Evolutionary conservation across 768 basidiomycete genomes (phyloP).

Genomic region (Boletus sensibilis): DNA sequence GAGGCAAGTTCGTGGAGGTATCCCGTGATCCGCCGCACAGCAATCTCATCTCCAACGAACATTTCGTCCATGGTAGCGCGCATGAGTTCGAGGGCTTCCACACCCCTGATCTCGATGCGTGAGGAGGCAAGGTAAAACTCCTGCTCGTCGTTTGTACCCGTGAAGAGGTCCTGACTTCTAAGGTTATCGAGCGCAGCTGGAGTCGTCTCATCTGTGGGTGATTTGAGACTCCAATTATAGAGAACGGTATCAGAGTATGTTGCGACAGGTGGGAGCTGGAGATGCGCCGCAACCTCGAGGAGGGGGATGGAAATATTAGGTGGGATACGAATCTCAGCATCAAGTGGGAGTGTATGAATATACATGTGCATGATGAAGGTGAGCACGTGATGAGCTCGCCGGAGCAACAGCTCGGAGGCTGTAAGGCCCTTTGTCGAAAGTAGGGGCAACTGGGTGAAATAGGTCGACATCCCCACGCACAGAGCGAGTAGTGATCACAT

Average conservation of each 20-base stretch:
- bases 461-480: not conserved
- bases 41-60: conserved; percentile 71
- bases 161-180: conserved; percentile 67
- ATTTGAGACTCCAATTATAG: conserved; percentile 68
- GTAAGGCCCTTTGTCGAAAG: conserved; percentile 47
- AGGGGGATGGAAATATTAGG: conserved; percentile 70
- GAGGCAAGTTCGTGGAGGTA: conserved; percentile 63
- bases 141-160: conserved; percentile 73
- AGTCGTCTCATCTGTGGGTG: conserved; percentile 28
- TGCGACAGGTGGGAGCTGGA: conserved; percentile 82
- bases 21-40: conserved; percentile 56
- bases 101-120: conserved; percentile 83
- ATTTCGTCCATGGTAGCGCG: conserved; percentile 82
- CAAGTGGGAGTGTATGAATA: conserved; percentile 59
- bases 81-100: conserved; percentile 84
- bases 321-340: conserved; percentile 63
- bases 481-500: not conserved
- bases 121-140: conserved; percentile 88
- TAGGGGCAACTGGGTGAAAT: conserved; percentile 48
- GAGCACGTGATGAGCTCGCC: conserved; percentile 72
- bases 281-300: conserved; percentile 61
- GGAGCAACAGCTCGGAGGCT: conserved; percentile 53
- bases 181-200: conserved; percentile 55
- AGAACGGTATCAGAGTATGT: conserved; percentile 92
- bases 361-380: conserved; percentile 77